A percentile compares a stretch with the other conserved stretches of the same genome.
Conservation (phyloP, 257 asterid species). For the Perilla frutescens region DNA sequence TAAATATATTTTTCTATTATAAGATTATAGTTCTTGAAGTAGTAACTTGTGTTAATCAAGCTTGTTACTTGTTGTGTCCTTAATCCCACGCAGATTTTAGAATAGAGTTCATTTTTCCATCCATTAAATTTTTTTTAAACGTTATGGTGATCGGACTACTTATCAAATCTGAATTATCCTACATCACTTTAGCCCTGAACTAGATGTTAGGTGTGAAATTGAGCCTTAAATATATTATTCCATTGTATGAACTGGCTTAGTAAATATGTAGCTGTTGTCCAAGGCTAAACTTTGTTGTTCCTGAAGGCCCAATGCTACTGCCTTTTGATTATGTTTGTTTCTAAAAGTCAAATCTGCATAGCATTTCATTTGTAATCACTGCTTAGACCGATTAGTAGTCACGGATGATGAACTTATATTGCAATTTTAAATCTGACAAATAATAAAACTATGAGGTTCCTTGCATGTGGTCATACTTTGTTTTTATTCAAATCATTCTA, state of each 20-base stretch:
- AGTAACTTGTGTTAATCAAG: neutral
- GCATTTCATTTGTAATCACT: neutral
- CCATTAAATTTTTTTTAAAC: neutral
- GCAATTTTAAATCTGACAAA: neutral
- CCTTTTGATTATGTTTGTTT: neutral
- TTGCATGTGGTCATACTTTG: neutral
- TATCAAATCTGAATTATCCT: neutral
- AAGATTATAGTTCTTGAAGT: conserved; percentile 4
- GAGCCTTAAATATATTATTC: neutral
- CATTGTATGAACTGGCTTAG: neutral
- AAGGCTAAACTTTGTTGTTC: neutral
- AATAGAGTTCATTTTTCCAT: neutral
- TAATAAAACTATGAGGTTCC: conserved; percentile 15
- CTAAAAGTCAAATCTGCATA: neutral
- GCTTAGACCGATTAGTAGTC: neutral
- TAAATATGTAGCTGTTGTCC: conserved; percentile 2
- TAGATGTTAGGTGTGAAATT: neutral
- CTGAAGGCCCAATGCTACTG: neutral
- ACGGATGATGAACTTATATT: conserved; percentile 1
- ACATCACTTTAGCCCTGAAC: conserved; percentile 7
- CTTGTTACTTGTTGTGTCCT: neutral
- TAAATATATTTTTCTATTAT: neutral
- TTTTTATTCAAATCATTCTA: neutral
- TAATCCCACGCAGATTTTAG: conserved; percentile 3
- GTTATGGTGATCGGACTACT: neutral